These are phyloP conservation scores for Sporisorium iseilematis-ciliati DNA, from an alignment of 1,284 basidiomycete species.

Conservation along the genomic window DNA sequence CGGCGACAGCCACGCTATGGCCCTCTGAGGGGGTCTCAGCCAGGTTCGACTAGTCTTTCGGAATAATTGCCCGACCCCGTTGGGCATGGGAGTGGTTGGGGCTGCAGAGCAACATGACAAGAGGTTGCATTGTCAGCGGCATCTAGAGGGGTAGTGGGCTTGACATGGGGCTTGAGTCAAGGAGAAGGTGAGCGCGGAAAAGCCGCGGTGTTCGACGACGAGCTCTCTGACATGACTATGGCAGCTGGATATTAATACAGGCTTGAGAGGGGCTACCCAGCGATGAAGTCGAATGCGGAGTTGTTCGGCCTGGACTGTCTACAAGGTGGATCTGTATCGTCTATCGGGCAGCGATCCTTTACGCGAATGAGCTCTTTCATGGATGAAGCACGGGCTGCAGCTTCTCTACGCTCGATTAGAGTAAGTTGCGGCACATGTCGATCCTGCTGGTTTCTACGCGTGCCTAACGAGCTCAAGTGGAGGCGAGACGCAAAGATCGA, in stretches of 20 bases:
- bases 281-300: too few species aligned
- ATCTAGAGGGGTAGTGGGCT: not conserved
- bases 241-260: too few species aligned
- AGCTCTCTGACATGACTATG: too few species aligned
- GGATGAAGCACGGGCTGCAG: not conserved
- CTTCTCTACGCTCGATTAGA: constrained; percentile 13
- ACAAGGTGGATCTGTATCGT: not conserved
- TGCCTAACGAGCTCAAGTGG: constrained; percentile 23
- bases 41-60: too few species aligned
- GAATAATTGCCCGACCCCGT: too few species aligned
- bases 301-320: not conserved
- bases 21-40: too few species aligned
- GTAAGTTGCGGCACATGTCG: constrained; percentile 22
- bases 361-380: not conserved
- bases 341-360: not conserved
- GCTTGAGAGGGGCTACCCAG: too few species aligned
- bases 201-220: not conserved
- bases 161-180: too few species aligned
- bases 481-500: constrained; percentile 33
- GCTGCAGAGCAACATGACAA: too few species aligned
- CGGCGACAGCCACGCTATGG: not conserved
- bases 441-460: constrained; percentile 30
- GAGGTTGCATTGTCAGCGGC: too few species aligned
- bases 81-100: too few species aligned
- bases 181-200: not conserved